Evolutionary conservation across 2,329 filamentous ascomycete species (phyloP), one percentile per base, ranked within the genome.

Genomic region (Penicillium sp.): DNA sequence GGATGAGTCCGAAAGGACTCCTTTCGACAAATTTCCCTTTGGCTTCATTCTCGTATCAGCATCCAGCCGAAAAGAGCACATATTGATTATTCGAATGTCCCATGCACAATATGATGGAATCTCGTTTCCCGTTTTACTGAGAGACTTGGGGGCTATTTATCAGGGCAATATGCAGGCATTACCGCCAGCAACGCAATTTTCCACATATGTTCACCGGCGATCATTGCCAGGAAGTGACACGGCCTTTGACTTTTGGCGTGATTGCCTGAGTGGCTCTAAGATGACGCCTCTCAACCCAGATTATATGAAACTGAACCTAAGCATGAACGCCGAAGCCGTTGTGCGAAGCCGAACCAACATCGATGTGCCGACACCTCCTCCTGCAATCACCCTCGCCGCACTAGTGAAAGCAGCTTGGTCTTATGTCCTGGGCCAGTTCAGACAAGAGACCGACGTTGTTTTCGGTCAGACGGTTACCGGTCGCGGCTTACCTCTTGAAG

Each of bases 81-180:
- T 40, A 5, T 40, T 40, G n/a, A 75, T 87, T 47, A 77, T 85
- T 68, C 80, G 83, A 59, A 78, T 86, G 55, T 84, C 82, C 0
- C 83, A 86, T 66, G 80, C 83, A 0, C 83, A 85, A 62, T 86
- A 85, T 66, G 83, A 86, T 60, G 83, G 83, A 62, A 81, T 85
- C 43, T 85, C 80, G 60, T 75, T 86, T 7, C 81, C 81, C 0
- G 65, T 77, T 3, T 71, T 85, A 9, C 76, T 84, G 33, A 74
- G 74, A 16, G 81, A 85, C 64, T 75, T 86, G 16, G 77, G 75
- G 0, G 73, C 75, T 0, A 68, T 84, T 12, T 82, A 77, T 54
- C 46, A 63, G 7, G 67, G 65, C 2, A 59, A 58, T 1, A 5
- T 58, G 1, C 59, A 73, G 2, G 59, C 65, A 1, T 58, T 65